phyloP scores from a whole-genome alignment of 1,284 basidiomycete species.

The Taiwanofungus camphoratus region DNA sequence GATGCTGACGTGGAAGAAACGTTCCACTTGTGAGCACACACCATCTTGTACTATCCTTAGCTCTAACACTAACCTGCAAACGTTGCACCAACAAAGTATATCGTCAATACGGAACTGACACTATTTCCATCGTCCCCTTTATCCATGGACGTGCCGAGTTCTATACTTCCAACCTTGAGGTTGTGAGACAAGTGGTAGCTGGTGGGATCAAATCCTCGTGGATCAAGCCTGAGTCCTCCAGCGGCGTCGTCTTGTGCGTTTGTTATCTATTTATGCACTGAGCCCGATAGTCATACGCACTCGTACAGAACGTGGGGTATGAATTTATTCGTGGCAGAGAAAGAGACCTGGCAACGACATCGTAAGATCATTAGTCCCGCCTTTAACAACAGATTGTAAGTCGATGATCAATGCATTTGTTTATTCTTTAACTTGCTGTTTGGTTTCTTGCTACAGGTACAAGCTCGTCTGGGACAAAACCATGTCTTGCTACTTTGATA shows the following conservation, averaged over 20 bases:
- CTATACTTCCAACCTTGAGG: conserved; percentile 12
- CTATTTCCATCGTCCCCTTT: conserved; percentile 15
- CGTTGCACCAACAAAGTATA: conserved; percentile 7
- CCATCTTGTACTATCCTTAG: not conserved
- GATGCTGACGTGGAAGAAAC: conserved; percentile 14
- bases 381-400: conserved; percentile 11
- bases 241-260: conserved; percentile 1
- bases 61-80: not conserved
- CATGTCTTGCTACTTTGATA: conserved; percentile 11
- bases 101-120: conserved; percentile 9
- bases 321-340: conserved; percentile 13
- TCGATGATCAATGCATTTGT: not conserved
- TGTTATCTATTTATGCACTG: not conserved
- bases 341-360: conserved; percentile 14
- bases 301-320: conserved; percentile 10
- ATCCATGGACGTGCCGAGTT: conserved; percentile 7
- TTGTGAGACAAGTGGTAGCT: conserved; percentile 11
- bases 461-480: conserved; percentile 14
- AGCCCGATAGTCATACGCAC: not conserved
- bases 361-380: conserved; percentile 16
- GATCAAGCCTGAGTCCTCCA: conserved; percentile 10
- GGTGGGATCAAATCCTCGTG: conserved; percentile 12
- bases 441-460: conserved; percentile 5
- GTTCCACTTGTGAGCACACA: conserved; percentile 11
- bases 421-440: not conserved